These are phyloP conservation scores for Globisporangium middletonii DNA, from an alignment of 352 stramenopile genomes.

Conservation along the genomic window DNA sequence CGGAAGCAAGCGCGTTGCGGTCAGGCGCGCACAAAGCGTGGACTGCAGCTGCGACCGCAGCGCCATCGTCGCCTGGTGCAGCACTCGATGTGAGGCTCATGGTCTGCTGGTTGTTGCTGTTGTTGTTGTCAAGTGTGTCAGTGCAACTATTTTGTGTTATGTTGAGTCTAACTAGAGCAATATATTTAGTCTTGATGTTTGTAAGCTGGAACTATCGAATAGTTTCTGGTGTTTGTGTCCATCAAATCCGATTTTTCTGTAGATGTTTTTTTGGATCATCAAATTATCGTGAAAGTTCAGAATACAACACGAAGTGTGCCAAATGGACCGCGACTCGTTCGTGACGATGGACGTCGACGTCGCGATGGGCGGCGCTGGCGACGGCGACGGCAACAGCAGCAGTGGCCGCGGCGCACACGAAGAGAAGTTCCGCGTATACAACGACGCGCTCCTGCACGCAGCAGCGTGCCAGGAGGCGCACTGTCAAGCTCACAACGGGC, in stretches of 20 bases:
- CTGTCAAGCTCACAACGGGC: slow-evolving; percentile 51
- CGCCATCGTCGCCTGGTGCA: too few relatives aligned
- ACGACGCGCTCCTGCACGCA: slow-evolving; percentile 71
- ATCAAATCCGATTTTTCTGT: background rate
- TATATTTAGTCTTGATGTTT: too few relatives aligned
- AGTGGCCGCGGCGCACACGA: slow-evolving; percentile 39
- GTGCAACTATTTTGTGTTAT: too few relatives aligned
- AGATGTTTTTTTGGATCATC: too few relatives aligned
- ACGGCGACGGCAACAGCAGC: slow-evolving; percentile 7
- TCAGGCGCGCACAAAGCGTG: too few relatives aligned
- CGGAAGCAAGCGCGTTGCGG: too few relatives aligned
- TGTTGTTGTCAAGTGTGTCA: too few relatives aligned
- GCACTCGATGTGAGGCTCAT: too few relatives aligned
- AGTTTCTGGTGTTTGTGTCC: background rate
- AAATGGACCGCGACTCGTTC: slow-evolving; percentile 19
- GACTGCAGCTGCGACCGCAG: too few relatives aligned
- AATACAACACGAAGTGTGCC: background rate
- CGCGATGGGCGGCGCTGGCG: slow-evolving; percentile 24
- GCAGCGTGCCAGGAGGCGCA: slow-evolving; percentile 49
- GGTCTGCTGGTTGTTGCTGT: too few relatives aligned
- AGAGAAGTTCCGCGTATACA: slow-evolving; percentile 85
- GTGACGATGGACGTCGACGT: slow-evolving; percentile 37
- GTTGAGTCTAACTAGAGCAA: too few relatives aligned
- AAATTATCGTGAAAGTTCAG: background rate
- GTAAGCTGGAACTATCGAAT: too few relatives aligned